These are phyloP conservation scores for Sarcomyxa edulis DNA, from an alignment of 768 basidiomycete genomes.

Conservation along the genomic window DNA sequence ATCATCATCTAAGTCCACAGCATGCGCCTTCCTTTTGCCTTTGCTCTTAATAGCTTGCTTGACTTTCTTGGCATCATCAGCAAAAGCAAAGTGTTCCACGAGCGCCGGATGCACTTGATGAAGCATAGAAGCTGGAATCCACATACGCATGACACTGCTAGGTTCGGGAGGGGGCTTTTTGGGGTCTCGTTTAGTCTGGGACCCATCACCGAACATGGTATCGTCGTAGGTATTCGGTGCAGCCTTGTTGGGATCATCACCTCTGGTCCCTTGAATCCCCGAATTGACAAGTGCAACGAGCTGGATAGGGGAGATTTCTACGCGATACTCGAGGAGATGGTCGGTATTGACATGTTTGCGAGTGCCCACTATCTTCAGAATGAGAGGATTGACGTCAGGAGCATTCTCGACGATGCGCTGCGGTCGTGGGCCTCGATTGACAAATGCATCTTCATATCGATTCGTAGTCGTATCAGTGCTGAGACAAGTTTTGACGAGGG, in stretches of 20 bases:
- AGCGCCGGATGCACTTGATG: conserved; percentile 45
- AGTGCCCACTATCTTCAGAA: conserved; percentile 36
- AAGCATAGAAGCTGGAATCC: conserved; percentile 64
- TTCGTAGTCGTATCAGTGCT: conserved; percentile 7
- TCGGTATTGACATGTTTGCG: conserved; percentile 59
- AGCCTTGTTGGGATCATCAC: conserved; percentile 9
- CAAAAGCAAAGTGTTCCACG: conserved; percentile 40
- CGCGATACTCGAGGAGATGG: conserved; percentile 51
- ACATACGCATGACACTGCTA: conserved; percentile 41
- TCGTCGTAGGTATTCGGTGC: background rate
- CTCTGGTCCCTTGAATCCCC: conserved; percentile 38
- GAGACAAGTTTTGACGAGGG: conserved; percentile 16
- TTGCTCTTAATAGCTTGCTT: too few species aligned
- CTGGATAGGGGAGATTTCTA: conserved; percentile 48
- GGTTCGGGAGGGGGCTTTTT: conserved; percentile 34
- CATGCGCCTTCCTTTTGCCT: too few species aligned
- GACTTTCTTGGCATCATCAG: too few species aligned
- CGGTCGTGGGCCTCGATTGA: conserved; percentile 18
- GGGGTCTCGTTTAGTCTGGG: conserved; percentile 9
- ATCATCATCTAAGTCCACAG: too few species aligned
- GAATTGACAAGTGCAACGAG: conserved; percentile 45
- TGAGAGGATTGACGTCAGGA: conserved; percentile 29
- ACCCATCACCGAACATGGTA: background rate
- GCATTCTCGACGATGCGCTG: conserved; percentile 18
- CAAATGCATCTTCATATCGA: conserved; percentile 18